Base-by-base conservation (phyloP, 1,284 basidiomycete species). In the Athelia psychrophila region DNA sequence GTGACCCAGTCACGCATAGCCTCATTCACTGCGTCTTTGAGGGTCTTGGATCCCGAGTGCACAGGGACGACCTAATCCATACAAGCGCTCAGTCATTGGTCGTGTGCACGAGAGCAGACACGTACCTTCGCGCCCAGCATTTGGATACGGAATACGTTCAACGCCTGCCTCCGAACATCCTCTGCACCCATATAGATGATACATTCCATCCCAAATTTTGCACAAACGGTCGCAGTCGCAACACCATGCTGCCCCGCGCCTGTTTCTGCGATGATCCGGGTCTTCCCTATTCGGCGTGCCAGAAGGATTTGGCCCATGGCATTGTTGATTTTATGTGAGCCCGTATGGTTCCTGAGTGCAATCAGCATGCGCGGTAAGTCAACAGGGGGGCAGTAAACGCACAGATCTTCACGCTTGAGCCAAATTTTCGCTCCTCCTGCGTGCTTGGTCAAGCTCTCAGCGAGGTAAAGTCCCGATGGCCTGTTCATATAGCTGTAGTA, bases 221-320 rank as follows among this genome's bases (percentile, higher is more conserved):
- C 96, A 62, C 97, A 99, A 9, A 94, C 97, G 2, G 96, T 99
- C 0, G 97, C 97, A 36, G 96, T 98, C 9, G 97, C 97, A 19
- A 99, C 95, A 69, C 97, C 97, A 70, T 99, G 97, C 69, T 99
- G 96, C 25, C 97, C 97, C 0, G 97, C 96, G 55, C 96, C 96
- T 1, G 97, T 99, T 77, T 99, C 97, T 47, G 96, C 95, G 59
- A 99, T 98, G 66, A 99, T 98, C 49, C 95, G 84, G 47, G 81
- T 97, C 77, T 99, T 99, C 25, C 97, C 96, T 57, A 99, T 75
- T 44, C 96, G 81, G 53, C 84, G 83, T 3, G 97, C 97, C 30
- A 99, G 84, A 16, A 99, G 79, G 57, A 98, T 94, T 86, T 95
- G 94, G 36, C 94, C 94, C 54, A 97, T 85, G 16, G 93, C 94